Evolutionary conservation across 148 eudicot species (phyloP), one percentile per base, ranked within the genome.

Genomic region (Diospyros lotus): DNA sequence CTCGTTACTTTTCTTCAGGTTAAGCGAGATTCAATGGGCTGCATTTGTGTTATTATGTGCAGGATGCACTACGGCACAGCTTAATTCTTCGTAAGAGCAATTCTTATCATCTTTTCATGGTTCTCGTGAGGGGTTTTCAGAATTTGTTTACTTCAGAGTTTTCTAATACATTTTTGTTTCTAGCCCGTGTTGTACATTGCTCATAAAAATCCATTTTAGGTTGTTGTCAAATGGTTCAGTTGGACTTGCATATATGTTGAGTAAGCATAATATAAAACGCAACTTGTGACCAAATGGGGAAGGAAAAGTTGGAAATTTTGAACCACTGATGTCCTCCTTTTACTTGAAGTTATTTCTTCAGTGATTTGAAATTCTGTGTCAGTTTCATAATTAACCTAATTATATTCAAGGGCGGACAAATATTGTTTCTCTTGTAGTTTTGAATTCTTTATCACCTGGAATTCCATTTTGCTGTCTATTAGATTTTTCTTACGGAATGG

Each of bases 61-160:
- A 18, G 99, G 99, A 50, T 95, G 99, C 86, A 95, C 99, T 60
- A 95, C 99, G 1, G 99, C 99, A 55, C 99, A 95, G 78, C 98
- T 95, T 68, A 93, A 84, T 73, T 82, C 99, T 69, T 91, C 88
- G 99, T 95, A 85, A 89, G 97, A 77, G 66, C 65, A 12, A 65
- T 72, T 12, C 15, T 64, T 9, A 14, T 10, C 15, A 15, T 75
- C 17, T 56, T 50, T 58, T 60, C 44, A 55, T 64, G 69, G 58
- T 58, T 64, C 41, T 18, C 48, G 59, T 76, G 12, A 41, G 2
- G 61, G 52, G 60, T 74, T 53, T 69, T 38, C 11, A 58, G 28
- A 59, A 28, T 54, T 55, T 9, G 40, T 50, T 50, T 64, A 5
- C 41, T 63, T 75, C 6, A 73, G n/a, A 13, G 41, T 44, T 55